Evolutionary conservation across 2,329 filamentous ascomycete species (phyloP), one percentile per base, ranked within the genome.

Genomic region (Ascomycota sp.): DNA sequence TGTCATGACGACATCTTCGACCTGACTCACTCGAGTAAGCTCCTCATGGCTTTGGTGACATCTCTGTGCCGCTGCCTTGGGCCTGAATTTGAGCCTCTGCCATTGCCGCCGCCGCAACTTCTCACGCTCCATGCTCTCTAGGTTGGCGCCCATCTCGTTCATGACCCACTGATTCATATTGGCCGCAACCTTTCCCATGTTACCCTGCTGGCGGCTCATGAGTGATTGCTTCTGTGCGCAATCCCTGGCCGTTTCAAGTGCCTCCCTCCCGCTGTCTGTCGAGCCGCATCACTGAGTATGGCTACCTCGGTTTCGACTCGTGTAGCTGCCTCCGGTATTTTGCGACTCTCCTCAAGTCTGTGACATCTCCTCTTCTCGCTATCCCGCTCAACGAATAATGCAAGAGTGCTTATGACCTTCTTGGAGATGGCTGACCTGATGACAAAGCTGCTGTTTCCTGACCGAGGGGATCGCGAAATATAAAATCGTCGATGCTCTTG

Each of bases 131-230:
- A 60, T 56, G 13, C 47, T 53, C 24, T 59, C 52, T 4, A 70
- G 44, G 35, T 63, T 67, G 13, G 59, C 56, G 2, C 59, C 61
- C 21, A 75, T 69, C 35, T 73, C 60, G 38, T 61, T 54, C 36
- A 75, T 50, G 1, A 69, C 65, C 52, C 65, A 75, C 21, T 56
- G 51, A 40, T 69, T 59, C 65, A 70, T 69, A 21, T 65, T 61
- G 5, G 56, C 56, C 2, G 62, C 51, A 23, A 69, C 54, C 36
- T 57, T 53, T 25, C 61, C 56, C 51, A 64, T 57, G 26, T 66
- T 55, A 35, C 55, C 46, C 23, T 40, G 46, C 33, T 55, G 49
- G 3, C 44, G 47, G 15, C 43, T 42, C 43, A 40, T 39, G 30
- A 53, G 27, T 10, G 53, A 48, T 23, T 37, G 32, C 8, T 17